Evolutionary conservation across 2,329 filamentous ascomycete genomes (phyloP).

Genomic region (Fusarium citri): DNA sequence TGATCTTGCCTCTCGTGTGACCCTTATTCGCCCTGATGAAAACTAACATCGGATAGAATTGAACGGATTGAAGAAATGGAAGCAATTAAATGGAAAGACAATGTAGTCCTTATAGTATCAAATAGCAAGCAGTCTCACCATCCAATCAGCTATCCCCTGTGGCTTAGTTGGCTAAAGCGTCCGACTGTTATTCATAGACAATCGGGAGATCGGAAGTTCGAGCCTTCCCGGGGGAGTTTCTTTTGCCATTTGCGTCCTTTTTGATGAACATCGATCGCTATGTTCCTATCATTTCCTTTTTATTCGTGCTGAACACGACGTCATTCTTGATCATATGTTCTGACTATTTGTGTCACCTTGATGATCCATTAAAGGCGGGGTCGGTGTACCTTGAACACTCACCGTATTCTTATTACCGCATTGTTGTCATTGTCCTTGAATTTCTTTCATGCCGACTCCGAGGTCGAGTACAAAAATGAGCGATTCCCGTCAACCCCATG

Average conservation of each 20-base stretch:
- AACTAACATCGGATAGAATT: too few relatives aligned
- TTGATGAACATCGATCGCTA: not conserved
- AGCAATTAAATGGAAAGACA: not conserved
- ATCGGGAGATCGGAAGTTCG: constrained; percentile 49
- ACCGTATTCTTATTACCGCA: not conserved
- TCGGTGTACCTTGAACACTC: not conserved
- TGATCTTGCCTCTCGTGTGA: too few relatives aligned
- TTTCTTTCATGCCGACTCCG: not conserved
- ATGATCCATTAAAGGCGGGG: not conserved
- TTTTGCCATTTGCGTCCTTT: not conserved
- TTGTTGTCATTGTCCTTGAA: not conserved
- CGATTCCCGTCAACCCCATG: not conserved
- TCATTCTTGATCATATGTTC: rapidly evolving
- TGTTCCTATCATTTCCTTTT: too few relatives aligned
- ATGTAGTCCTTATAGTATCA: rapidly evolving
- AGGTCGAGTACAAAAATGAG: not conserved
- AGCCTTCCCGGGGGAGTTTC: constrained; percentile 46
- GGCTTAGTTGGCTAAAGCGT: constrained; percentile 45
- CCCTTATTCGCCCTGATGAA: too few relatives aligned
- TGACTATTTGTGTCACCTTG: rapidly evolving
- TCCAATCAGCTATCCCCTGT: constrained; percentile 33
- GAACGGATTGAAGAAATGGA: too few relatives aligned
- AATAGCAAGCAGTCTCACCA: rapidly evolving
- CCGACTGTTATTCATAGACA: constrained; percentile 43
- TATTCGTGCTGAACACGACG: rapidly evolving